These are phyloP conservation scores for Xylaria sp. DNA, from an alignment of 2,329 filamentous ascomycete species.

Conservation along the genomic window DNA sequence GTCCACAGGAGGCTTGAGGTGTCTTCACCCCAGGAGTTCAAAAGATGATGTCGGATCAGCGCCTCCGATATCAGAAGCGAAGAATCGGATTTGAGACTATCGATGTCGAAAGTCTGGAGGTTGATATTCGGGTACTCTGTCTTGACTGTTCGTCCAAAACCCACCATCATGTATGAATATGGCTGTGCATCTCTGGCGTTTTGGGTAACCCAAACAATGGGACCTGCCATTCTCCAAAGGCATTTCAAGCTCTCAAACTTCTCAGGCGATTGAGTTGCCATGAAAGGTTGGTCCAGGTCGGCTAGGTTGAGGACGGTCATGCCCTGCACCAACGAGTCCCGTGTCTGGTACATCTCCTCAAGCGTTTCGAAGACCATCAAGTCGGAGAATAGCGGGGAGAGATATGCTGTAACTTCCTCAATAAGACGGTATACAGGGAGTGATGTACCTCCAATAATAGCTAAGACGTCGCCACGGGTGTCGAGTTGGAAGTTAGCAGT, in stretches of 20 bases:
- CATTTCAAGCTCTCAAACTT: conserved; percentile 13
- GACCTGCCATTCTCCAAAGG: background rate
- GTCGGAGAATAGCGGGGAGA: background rate
- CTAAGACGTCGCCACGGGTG: conserved; percentile 7
- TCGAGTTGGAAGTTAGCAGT: background rate
- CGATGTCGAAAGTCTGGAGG: conserved; percentile 13
- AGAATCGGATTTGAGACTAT: background rate
- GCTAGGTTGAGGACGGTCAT: conserved; percentile 30
- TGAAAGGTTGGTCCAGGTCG: conserved; percentile 38
- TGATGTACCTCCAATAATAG: conserved; percentile 9
- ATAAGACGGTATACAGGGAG: background rate
- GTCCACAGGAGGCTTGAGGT: conserved; percentile 6
- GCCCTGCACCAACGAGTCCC: background rate
- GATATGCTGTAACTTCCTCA: background rate
- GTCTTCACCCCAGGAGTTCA: background rate
- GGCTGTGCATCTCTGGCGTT: background rate
- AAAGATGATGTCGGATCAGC: conserved; percentile 1
- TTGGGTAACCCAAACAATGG: conserved; percentile 15
- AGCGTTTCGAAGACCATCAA: background rate
- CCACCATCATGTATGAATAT: conserved; percentile 4
- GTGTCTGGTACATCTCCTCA: background rate
- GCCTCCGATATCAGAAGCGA: background rate
- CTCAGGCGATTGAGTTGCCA: conserved; percentile 27
- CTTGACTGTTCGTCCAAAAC: conserved; percentile 4
- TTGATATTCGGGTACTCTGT: conserved; percentile 3